phyloP scores from a whole-genome alignment of 345 rosid genomes.

The Eucalyptus fibrosa region DNA sequence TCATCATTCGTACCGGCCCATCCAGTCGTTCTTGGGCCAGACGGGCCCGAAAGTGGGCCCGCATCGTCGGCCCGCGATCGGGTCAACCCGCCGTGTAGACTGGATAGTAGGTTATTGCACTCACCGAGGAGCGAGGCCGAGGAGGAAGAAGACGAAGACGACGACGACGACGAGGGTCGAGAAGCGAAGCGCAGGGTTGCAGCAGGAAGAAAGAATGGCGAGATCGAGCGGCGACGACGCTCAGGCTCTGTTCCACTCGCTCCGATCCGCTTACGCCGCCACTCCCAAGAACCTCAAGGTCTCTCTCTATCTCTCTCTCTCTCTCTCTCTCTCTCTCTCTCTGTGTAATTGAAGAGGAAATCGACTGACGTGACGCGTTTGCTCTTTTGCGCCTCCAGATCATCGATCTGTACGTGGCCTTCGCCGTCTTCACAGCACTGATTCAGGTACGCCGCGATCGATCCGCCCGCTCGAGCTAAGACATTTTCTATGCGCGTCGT shows the following conservation, averaged over 20 bases:
- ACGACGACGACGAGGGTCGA: background rate
- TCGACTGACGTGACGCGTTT: background rate
- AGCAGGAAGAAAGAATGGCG: slow-evolving; percentile 4
- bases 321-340: background rate
- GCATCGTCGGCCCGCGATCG: background rate
- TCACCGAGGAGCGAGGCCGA: background rate
- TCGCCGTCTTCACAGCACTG: slow-evolving; percentile 71
- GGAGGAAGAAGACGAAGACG: background rate
- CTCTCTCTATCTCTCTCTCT: background rate
- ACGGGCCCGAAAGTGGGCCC: background rate
- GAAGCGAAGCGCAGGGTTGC: background rate
- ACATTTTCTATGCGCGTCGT: background rate
- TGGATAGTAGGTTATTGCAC: background rate
- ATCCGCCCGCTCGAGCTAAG: background rate
- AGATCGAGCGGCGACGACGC: slow-evolving; percentile 26
- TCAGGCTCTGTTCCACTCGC: slow-evolving; percentile 27
- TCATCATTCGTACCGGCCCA: background rate
- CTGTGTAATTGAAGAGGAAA: background rate
- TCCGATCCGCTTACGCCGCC: slow-evolving; percentile 35
- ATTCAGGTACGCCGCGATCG: slow-evolving; percentile 46
- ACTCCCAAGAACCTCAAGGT: slow-evolving; percentile 36
- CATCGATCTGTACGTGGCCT: slow-evolving; percentile 80
- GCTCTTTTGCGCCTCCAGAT: slow-evolving; percentile 38
- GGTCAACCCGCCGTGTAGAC: background rate
- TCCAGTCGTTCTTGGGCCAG: background rate